A percentile compares a stretch with the other conserved stretches of the same genome.
These are phyloP conservation scores for Odonthalia washingtoniensis DNA, from an alignment of 31 red algal genomes.

Conservation along the genomic window DNA sequence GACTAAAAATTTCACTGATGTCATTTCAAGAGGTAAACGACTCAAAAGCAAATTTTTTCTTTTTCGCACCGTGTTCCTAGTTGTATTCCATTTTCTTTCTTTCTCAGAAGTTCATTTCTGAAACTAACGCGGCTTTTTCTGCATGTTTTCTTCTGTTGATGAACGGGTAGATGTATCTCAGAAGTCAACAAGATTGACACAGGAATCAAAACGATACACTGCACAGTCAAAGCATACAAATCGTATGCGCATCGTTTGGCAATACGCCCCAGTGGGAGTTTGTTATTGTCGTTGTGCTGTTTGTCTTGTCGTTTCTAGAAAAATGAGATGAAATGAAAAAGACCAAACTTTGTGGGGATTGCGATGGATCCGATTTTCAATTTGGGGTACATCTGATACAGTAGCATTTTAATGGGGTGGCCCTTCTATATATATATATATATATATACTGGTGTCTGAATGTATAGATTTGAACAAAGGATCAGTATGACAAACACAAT, in stretches of 20 bases:
- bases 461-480: too few species aligned
- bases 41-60: slow-evolving; percentile 70
- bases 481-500: too few species aligned
- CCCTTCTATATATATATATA: too few species aligned
- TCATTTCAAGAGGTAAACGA: slow-evolving; percentile 88
- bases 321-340: slow-evolving; percentile 49
- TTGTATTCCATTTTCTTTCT: background rate
- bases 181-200: slow-evolving; percentile 83
- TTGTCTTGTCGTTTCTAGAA: slow-evolving; percentile 67
- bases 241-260: slow-evolving; percentile 80
- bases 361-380: too few species aligned
- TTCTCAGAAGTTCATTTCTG: background rate
- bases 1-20: slow-evolving; percentile 95
- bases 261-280: slow-evolving; percentile 85
- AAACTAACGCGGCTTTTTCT: background rate
- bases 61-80: background rate
- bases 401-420: too few species aligned
- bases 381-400: too few species aligned
- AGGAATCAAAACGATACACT: slow-evolving; percentile 89
- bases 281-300: slow-evolving; percentile 67
- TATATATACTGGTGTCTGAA: too few species aligned
- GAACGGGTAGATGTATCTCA: slow-evolving; percentile 72
- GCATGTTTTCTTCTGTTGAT: background rate
- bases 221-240: slow-evolving; percentile 83
- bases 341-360: too few species aligned